Evolutionary conservation across 345 rosid species (phyloP).

Genomic region (Hevea brasiliensis): DNA sequence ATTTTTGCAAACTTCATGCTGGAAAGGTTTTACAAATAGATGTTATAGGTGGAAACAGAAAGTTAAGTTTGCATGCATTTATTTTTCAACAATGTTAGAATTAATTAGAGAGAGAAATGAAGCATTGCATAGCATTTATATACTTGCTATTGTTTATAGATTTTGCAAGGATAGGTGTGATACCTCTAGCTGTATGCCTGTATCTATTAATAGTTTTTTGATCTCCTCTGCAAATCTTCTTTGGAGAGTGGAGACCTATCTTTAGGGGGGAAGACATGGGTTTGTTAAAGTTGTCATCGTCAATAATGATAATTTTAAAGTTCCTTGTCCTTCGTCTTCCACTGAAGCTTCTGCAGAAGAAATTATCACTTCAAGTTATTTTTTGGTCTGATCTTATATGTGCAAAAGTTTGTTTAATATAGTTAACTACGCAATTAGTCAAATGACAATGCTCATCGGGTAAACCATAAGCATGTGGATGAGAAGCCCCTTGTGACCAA

Average conservation of each 20-base stretch:
- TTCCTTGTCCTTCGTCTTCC: background rate
- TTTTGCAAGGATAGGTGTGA: background rate
- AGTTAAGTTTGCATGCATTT: background rate
- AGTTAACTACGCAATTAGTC: background rate
- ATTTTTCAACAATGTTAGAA: background rate
- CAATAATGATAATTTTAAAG: background rate
- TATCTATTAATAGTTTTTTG: background rate
- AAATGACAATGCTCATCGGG: background rate
- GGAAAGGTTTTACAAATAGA: too few relatives aligned
- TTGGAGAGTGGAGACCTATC: background rate
- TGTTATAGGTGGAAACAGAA: background rate
- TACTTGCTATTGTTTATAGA: background rate
- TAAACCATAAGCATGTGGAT: background rate
- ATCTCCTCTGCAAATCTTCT: background rate
- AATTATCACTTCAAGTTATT: background rate
- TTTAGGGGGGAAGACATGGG: background rate
- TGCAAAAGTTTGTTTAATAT: background rate
- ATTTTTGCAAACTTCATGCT: too few relatives aligned
- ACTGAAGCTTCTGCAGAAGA: background rate
- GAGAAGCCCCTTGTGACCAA: background rate
- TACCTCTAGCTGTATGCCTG: background rate
- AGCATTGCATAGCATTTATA: background rate
- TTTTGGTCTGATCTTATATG: background rate
- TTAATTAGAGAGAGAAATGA: background rate
- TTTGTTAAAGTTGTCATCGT: background rate